phyloP scores from a whole-genome alignment of 257 asterid genomes.

The Striga asiatica region DNA sequence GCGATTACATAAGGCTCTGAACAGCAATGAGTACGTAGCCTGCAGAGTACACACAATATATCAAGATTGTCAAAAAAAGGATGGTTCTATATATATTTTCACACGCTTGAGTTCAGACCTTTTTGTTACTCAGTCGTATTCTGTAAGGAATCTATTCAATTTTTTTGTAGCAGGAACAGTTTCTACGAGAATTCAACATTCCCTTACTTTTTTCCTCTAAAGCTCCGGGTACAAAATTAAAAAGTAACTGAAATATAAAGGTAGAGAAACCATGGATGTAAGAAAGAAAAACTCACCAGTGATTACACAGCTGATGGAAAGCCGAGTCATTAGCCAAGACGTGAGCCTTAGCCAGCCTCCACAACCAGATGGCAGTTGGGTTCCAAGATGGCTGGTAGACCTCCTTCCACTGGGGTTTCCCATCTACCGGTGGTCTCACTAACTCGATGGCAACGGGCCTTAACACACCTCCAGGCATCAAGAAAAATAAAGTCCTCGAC shows the following conservation, averaged over 20 bases:
- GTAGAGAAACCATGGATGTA: no score
- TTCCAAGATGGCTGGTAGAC: constrained; percentile 35
- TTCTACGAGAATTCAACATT: no score
- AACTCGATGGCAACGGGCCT: constrained; percentile 69
- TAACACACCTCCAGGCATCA: constrained; percentile 27
- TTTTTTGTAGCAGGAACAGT: constrained; percentile 12
- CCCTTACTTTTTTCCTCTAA: no score
- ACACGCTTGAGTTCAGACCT: no score
- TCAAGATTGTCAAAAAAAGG: no score
- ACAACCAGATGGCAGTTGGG: constrained; percentile 59
- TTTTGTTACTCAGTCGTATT: no score
- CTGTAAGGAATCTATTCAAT: no score
- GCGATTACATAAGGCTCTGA: constrained; percentile 82
- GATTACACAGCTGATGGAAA: constrained; percentile 57
- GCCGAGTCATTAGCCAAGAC: constrained; percentile 71
- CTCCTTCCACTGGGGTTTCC: constrained; percentile 52
- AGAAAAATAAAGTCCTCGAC: constrained; percentile 54
- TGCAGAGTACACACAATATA: constrained; percentile 14
- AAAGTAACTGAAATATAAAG: no score
- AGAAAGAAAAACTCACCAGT: constrained; percentile 52
- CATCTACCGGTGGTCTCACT: constrained; percentile 45
- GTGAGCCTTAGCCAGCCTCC: constrained; percentile 69
- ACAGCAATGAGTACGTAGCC: constrained; percentile 69
- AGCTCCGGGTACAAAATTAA: no score
- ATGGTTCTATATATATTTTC: no score